Evolutionary conservation across 2,329 filamentous ascomycete genomes (phyloP).

Genomic region (Nothopassalora personata): DNA sequence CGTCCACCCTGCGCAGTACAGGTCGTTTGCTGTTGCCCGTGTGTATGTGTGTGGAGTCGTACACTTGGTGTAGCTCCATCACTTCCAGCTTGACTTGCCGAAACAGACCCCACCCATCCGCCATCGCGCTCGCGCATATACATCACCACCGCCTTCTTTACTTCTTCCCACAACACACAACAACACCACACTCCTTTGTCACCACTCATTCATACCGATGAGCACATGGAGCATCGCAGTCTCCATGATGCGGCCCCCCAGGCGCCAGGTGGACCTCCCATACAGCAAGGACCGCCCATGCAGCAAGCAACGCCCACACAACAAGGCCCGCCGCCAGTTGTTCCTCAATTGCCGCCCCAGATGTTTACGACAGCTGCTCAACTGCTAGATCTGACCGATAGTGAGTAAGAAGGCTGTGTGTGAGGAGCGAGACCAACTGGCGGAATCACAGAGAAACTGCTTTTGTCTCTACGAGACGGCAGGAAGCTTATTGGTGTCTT

Average conservation of each 20-base stretch:
- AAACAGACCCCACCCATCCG: not conserved
- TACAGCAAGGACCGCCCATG: too few species aligned
- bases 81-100: not conserved
- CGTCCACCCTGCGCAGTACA: not conserved
- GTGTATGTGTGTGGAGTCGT: not conserved
- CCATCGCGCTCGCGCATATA: not conserved
- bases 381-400: constrained; percentile 92
- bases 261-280: constrained; percentile 18
- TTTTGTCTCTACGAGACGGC: constrained; percentile 86
- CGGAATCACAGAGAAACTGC: constrained; percentile 72
- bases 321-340: constrained; percentile 27
- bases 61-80: not conserved
- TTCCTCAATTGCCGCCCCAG: constrained; percentile 74
- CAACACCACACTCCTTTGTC: not conserved
- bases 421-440: constrained; percentile 18
- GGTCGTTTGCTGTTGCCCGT: not conserved
- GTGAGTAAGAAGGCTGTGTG: constrained; percentile 48
- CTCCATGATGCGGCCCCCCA: constrained; percentile 31
- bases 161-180: constrained; percentile 10
- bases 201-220: constrained; percentile 8
- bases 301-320: constrained; percentile 9
- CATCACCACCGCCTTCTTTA: constrained; percentile 1
- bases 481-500: constrained; percentile 89
- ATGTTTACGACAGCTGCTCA: constrained; percentile 99
- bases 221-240: constrained; percentile 32